Percentiles rank a stretch among this genome's conserved stretches.
These are phyloP conservation scores for Tephrocybe sp. DNA, from an alignment of 768 basidiomycete species.

Conservation along the genomic window DNA sequence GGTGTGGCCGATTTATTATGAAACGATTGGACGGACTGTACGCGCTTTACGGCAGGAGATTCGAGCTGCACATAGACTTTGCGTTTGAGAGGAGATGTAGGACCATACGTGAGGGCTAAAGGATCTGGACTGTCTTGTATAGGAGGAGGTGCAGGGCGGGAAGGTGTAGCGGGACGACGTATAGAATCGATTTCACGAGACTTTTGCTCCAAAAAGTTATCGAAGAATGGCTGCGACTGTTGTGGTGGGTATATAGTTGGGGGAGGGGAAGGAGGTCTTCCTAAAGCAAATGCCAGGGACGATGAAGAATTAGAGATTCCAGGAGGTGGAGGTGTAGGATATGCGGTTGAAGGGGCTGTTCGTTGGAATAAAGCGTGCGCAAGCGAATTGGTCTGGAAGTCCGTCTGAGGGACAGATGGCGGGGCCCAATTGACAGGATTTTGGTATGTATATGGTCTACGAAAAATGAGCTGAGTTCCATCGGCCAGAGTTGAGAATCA, in stretches of 20 bases:
- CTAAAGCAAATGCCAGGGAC: slow-evolving; percentile 75
- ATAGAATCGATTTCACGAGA: slow-evolving; percentile 38
- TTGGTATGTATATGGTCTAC: slow-evolving; percentile 42
- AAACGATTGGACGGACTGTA: slow-evolving; percentile 31
- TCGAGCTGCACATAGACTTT: slow-evolving; percentile 60
- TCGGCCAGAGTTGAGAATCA: slow-evolving; percentile 23
- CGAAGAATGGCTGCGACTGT: slow-evolving; percentile 66
- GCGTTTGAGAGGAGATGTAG: slow-evolving; percentile 68
- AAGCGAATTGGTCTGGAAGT: slow-evolving; percentile 55
- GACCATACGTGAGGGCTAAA: slow-evolving; percentile 39
- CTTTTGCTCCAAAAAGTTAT: slow-evolving; percentile 62
- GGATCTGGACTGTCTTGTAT: slow-evolving; percentile 56
- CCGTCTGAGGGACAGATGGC: slow-evolving; percentile 41
- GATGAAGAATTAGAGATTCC: slow-evolving; percentile 66
- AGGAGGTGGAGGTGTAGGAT: slow-evolving; percentile 74
- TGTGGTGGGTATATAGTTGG: slow-evolving; percentile 45
- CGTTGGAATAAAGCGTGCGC: slow-evolving; percentile 68
- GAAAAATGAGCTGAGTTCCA: slow-evolving; percentile 12
- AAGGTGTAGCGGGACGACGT: slow-evolving; percentile 22
- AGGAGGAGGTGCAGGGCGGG: slow-evolving; percentile 19
- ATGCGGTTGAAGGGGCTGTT: slow-evolving; percentile 56
- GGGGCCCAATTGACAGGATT: slow-evolving; percentile 43
- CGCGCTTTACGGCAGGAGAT: slow-evolving; percentile 66
- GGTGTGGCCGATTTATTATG: slow-evolving; percentile 29
- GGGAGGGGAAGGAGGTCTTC: slow-evolving; percentile 29